Base-by-base conservation (phyloP, 805 yeast species). In the Torulaspora gathmanii region DNA sequence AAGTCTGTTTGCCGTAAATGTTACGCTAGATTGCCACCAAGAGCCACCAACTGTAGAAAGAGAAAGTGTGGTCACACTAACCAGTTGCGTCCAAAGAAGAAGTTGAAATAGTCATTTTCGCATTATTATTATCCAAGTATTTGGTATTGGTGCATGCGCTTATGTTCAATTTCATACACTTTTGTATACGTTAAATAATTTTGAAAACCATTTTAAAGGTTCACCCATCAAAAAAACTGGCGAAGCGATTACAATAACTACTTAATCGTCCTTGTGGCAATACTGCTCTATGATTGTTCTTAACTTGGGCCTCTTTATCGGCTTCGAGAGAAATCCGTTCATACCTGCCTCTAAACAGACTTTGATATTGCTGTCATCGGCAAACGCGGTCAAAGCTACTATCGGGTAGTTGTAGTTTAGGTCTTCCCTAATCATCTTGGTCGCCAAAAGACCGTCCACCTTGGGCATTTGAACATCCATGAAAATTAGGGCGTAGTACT, bases 21-120 rank as follows among this genome's bases (percentile, higher is more conserved):
- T 82, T 93, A 93, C 85, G 97, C 99, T 69, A 93, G 99, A 83
- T 90, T 93, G 72, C 99, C 99, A 72, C 96, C 99, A 78, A 95
- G 98, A 86, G 99, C 99, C 68, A 93, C 98, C 78, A 93, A 93
- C 96, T 93, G 99, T 85, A 89, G 99, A 83, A 93, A 93, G 98
- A 89, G 97, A 88, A 93, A 93, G 85, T 93, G 99, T 80, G 99
- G 99, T 72, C 99, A 93, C 95, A 82, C 96, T 74, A 93, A 93
- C 84, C 99, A 93, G 82, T 87, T 93, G 78, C 89, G 99, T 83
- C 98, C 98, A 79, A 93, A 91, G 95, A 91, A 91, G 95, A 91
- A 91, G 90, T 83, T 88, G 74, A 89, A 90, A 82, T 90, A 78
- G 77, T 72, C 77, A 70, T 66, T 70, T 72, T 72, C 71, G 65